phyloP scores from a whole-genome alignment of 495 filamentous ascomycete species.

The Podospora comata region DNA sequence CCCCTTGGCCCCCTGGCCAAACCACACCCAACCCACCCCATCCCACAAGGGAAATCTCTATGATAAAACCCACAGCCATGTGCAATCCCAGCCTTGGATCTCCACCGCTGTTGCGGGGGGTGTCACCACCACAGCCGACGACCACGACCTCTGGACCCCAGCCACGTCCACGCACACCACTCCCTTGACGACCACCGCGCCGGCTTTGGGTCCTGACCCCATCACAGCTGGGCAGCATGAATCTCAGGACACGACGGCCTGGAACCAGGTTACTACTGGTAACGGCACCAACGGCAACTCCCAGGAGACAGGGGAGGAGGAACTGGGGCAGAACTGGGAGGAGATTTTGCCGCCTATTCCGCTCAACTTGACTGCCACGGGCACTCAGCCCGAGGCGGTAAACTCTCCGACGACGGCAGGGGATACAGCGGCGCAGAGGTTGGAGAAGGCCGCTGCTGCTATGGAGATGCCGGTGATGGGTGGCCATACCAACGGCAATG shows the following conservation, averaged over 20 bases:
- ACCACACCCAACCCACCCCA: not conserved
- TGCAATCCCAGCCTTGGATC: not conserved
- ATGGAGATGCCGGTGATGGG: not conserved
- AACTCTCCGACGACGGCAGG: not conserved
- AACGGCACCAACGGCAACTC: not conserved
- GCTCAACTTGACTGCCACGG: no score
- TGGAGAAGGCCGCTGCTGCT: not conserved
- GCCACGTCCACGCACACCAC: not conserved
- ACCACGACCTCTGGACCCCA: not conserved
- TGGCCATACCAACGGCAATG: not conserved
- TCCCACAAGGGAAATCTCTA: not conserved
- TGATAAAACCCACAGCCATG: not conserved
- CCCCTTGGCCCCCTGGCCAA: not conserved
- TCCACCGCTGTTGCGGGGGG: not conserved
- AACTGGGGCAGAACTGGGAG: not conserved
- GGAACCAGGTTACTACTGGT: not conserved
- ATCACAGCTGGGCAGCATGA: not conserved
- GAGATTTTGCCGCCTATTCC: not conserved
- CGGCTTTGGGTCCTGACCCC: not conserved
- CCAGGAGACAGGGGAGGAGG: not conserved
- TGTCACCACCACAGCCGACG: not conserved
- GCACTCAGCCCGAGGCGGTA: no score
- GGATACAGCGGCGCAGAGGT: not conserved
- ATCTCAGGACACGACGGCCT: not conserved
- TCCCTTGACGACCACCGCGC: not conserved